Conservation (phyloP, 2,329 filamentous ascomycete species). For the Fusarium bulbicola region DNA sequence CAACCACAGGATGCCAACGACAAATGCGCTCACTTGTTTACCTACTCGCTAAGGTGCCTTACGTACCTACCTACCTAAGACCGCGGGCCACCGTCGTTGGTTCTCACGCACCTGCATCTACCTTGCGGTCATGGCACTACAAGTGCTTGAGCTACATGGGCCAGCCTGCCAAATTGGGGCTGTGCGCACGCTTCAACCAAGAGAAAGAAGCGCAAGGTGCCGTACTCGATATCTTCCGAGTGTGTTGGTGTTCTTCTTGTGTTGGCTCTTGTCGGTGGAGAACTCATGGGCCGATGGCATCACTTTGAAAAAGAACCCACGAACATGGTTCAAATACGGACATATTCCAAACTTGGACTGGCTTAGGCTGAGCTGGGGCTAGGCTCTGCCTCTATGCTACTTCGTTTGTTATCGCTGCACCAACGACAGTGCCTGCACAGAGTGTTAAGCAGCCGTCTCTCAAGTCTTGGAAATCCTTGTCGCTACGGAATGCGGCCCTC, state of each 20-base stretch:
- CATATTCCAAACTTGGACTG: neutral
- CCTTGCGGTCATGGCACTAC: neutral
- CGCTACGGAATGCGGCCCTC: slow-evolving; percentile 32
- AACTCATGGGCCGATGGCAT: slow-evolving; percentile 33
- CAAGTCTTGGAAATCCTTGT: slow-evolving; percentile 11
- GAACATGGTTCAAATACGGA: slow-evolving; percentile 17
- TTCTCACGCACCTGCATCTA: slow-evolving; percentile 11
- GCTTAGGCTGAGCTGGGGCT: neutral
- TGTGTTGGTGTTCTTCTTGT: slow-evolving; percentile 33
- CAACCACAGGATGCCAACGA: neutral
- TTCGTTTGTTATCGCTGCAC: slow-evolving; percentile 3
- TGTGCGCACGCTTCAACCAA: slow-evolving; percentile 19
- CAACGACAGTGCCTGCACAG: neutral
- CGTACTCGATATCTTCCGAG: slow-evolving; percentile 17
- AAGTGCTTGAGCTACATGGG: slow-evolving; percentile 16
- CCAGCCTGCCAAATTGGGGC: slow-evolving; percentile 22
- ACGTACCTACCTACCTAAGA: neutral
- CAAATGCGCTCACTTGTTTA: neutral
- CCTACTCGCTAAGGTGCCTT: neutral
- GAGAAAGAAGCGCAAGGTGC: neutral
- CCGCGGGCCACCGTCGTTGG: neutral
- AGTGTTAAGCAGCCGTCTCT: neutral
- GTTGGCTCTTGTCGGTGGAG: slow-evolving; percentile 33
- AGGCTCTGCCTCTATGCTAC: neutral
- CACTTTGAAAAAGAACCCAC: slow-evolving; percentile 11